A percentile compares a stretch with the other conserved stretches of the same genome.
phyloP scores from a whole-genome alignment of 2,329 filamentous ascomycete genomes.

The Neofusicoccum parvum region DNA sequence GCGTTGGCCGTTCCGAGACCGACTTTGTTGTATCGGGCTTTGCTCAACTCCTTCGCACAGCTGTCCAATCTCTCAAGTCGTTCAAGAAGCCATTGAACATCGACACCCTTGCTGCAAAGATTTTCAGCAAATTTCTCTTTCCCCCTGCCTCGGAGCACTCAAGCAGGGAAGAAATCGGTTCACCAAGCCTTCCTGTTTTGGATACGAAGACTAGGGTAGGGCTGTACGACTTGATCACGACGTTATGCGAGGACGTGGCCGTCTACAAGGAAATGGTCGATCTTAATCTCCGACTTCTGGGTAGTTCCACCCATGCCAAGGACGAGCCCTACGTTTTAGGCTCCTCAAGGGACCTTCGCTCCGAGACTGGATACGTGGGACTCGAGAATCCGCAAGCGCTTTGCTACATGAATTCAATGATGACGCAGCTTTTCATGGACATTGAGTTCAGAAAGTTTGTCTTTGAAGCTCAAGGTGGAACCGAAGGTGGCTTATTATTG shows the following conservation, averaged over 20 bases:
- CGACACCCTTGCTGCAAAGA: slow-evolving; percentile 16
- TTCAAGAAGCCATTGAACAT: slow-evolving; percentile 41
- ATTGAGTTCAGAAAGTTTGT: slow-evolving; percentile 83
- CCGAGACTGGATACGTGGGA: slow-evolving; percentile 80
- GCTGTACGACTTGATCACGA: slow-evolving; percentile 40
- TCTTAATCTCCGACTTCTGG: slow-evolving; percentile 32
- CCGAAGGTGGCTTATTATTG: slow-evolving; percentile 63
- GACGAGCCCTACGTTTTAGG: slow-evolving; percentile 61
- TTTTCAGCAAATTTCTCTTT: slow-evolving; percentile 43
- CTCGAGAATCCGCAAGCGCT: slow-evolving; percentile 93
- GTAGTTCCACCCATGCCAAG: slow-evolving; percentile 28
- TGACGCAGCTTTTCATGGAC: slow-evolving; percentile 97
- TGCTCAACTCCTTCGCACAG: slow-evolving; percentile 42
- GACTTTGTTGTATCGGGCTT: slow-evolving; percentile 43
- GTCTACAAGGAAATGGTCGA: slow-evolving; percentile 33
- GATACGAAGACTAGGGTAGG: slow-evolving; percentile 39
- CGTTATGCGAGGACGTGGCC: slow-evolving; percentile 33
- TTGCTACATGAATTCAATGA: slow-evolving; percentile 92
- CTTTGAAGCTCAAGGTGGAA: slow-evolving; percentile 57
- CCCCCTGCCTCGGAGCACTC: slow-evolving; percentile 20
- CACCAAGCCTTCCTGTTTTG: slow-evolving; percentile 33
- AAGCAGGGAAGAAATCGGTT: background rate
- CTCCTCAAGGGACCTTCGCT: slow-evolving; percentile 67
- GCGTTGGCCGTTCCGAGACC: slow-evolving; percentile 38
- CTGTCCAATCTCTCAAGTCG: slow-evolving; percentile 42